phyloP scores from a whole-genome alignment of 2,329 filamentous ascomycete genomes.

The Pestalotiopsis sp. region DNA sequence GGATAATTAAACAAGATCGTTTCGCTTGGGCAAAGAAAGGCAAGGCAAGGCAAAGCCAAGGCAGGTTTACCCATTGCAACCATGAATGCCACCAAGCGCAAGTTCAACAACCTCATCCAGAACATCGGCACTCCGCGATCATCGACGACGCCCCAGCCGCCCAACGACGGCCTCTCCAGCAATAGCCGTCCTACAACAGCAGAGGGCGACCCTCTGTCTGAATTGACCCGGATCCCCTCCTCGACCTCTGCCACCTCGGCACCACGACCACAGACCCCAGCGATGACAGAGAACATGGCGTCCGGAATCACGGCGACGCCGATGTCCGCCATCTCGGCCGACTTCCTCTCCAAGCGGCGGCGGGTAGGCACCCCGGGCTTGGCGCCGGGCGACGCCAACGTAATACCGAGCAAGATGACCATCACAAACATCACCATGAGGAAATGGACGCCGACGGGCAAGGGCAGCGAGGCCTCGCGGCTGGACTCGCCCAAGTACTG shows the following conservation, averaged over 20 bases:
- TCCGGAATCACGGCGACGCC: slow-evolving; percentile 6
- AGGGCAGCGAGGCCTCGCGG: neutral
- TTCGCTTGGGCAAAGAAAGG: no score
- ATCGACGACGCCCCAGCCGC: slow-evolving; percentile 32
- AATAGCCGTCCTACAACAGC: slow-evolving; percentile 23
- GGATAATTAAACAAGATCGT: neutral
- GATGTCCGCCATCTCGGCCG: slow-evolving; percentile 32
- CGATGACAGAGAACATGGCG: slow-evolving; percentile 12
- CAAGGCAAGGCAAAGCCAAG: neutral
- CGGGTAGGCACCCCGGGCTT: slow-evolving; percentile 47
- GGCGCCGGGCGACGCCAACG: slow-evolving; percentile 36
- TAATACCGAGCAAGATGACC: slow-evolving; percentile 27
- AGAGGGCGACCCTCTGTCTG: neutral
- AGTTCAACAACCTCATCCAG: slow-evolving; percentile 76
- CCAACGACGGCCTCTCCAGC: slow-evolving; percentile 32
- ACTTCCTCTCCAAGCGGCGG: slow-evolving; percentile 53
- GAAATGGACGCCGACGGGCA: slow-evolving; percentile 35
- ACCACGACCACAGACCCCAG: slow-evolving; percentile 11
- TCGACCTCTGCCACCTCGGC: slow-evolving; percentile 13
- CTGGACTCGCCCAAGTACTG: slow-evolving; percentile 67
- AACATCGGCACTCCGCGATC: slow-evolving; percentile 55
- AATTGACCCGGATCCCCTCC: slow-evolving; percentile 27
- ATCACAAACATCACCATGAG: slow-evolving; percentile 43
- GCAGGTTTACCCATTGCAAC: slow-evolving; percentile 6
- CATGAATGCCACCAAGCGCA: slow-evolving; percentile 80